These are phyloP conservation scores for Plantago major DNA, from an alignment of 257 asterid genomes.

Conservation along the genomic window DNA sequence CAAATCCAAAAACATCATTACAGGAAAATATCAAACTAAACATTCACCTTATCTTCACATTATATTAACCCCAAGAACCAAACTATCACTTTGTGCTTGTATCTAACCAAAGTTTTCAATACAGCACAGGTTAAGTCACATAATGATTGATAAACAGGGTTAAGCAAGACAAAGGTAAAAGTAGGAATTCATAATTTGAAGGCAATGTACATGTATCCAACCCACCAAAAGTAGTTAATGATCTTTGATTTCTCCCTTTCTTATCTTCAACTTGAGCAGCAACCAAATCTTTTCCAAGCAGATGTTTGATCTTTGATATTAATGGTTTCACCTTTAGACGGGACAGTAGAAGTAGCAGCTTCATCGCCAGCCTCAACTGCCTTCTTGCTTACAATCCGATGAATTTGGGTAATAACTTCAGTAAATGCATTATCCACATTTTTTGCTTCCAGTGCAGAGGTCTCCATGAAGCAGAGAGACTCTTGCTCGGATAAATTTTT, in stretches of 20 bases:
- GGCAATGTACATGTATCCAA: conserved; percentile 9
- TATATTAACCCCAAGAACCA: conserved; percentile 17
- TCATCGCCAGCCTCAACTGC: conserved; percentile 45
- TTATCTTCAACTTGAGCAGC: conserved; percentile 36
- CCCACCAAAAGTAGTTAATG: neutral
- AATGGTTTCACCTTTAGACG: conserved; percentile 37
- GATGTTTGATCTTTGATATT: conserved; percentile 34
- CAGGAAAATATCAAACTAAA: conserved; percentile 14
- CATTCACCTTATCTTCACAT: conserved; percentile 10
- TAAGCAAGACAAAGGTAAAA: neutral
- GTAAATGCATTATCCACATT: conserved; percentile 43
- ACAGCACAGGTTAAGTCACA: no score
- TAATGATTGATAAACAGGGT: neutral
- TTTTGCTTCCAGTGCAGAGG: conserved; percentile 50
- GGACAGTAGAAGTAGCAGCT: conserved; percentile 40
- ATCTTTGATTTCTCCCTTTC: conserved; percentile 11
- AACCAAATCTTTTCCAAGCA: conserved; percentile 40
- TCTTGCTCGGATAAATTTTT: conserved; percentile 39
- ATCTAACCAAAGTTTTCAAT: conserved; percentile 13
- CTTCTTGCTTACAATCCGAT: conserved; percentile 35
- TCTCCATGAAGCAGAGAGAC: conserved; percentile 50
- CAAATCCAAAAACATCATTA: conserved; percentile 16
- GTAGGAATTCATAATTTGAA: no score
- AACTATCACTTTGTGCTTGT: conserved; percentile 17
- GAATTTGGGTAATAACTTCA: conserved; percentile 43